These are phyloP conservation scores for Coniella vitis DNA, from an alignment of 2,329 filamentous ascomycete species.

Conservation along the genomic window DNA sequence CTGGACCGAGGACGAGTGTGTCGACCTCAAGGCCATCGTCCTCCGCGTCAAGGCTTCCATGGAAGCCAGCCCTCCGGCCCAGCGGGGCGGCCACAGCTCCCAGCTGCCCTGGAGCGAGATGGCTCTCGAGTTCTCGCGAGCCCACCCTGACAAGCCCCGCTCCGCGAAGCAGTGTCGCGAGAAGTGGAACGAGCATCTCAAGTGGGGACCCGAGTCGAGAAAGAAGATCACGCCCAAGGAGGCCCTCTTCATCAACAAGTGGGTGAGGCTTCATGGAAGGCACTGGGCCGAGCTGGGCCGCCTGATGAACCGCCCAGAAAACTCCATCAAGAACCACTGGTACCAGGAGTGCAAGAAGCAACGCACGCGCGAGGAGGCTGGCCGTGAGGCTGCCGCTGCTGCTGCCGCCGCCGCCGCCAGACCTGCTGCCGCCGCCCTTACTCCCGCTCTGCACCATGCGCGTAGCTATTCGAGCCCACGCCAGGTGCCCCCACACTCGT, in stretches of 20 bases:
- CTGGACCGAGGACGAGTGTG: background rate
- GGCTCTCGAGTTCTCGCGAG: background rate
- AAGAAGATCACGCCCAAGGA: constrained; percentile 57
- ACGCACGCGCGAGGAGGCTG: background rate
- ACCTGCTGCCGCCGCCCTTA: background rate
- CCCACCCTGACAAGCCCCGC: background rate
- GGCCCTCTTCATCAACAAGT: constrained; percentile 64
- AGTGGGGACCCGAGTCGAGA: constrained; percentile 26
- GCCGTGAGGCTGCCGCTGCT: background rate
- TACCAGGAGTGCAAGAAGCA: constrained; percentile 15
- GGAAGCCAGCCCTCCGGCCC: background rate
- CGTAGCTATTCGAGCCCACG: too few relatives aligned
- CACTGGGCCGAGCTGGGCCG: constrained; percentile 88
- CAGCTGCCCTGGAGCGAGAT: background rate
- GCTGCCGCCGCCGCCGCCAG: background rate
- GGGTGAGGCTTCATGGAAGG: constrained; percentile 75
- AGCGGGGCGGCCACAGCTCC: background rate
- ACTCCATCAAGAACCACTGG: constrained; percentile 96
- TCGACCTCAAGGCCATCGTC: background rate
- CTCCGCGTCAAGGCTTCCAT: background rate
- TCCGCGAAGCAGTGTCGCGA: constrained; percentile 88
- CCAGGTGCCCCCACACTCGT: background rate
- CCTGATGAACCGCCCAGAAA: constrained; percentile 74
- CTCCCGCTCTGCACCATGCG: background rate
- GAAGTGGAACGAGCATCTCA: constrained; percentile 89